Percentiles rank a stretch among this genome's conserved stretches.
phyloP scores from a whole-genome alignment of 1,139 yeast species.

The Casaregolazyma suthepensis region DNA sequence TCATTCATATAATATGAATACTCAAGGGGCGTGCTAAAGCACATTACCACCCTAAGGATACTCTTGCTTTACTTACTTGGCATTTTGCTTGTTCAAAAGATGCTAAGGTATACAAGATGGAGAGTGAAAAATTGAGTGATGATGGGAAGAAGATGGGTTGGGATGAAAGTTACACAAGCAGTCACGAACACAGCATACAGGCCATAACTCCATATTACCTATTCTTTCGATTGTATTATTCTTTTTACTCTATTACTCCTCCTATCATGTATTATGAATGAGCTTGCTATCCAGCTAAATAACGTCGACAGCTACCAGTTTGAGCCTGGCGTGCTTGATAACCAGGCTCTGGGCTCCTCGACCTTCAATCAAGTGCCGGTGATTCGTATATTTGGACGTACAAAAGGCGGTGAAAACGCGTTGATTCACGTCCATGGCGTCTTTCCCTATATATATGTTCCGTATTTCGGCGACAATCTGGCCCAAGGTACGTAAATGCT shows the following conservation, averaged over 20 bases:
- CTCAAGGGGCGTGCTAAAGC: constrained; percentile 1
- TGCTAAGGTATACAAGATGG: constrained; percentile 3
- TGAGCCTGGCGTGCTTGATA: constrained; percentile 41
- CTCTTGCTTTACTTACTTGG: constrained; percentile 6
- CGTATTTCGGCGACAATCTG: constrained; percentile 40
- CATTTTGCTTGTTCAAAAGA: constrained; percentile 5
- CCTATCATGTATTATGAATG: background rate
- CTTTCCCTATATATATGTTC: constrained; percentile 73
- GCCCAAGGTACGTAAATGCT: constrained; percentile 18
- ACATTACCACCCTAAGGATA: constrained; percentile 1
- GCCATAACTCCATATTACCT: too few relatives aligned
- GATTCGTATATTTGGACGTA: constrained; percentile 67
- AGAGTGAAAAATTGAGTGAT: constrained; percentile 9
- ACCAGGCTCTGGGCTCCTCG: constrained; percentile 24
- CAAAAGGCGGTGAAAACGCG: constrained; percentile 49
- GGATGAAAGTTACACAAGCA: constrained; percentile 3
- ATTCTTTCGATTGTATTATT: background rate
- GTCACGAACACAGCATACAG: too few relatives aligned
- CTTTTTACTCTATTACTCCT: background rate
- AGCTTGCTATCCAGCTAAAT: constrained; percentile 31
- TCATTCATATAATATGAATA: constrained; percentile 7
- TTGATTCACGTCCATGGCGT: constrained; percentile 76
- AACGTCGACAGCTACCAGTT: constrained; percentile 56
- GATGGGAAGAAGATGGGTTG: background rate
- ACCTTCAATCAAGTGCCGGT: constrained; percentile 54